Base-by-base conservation (phyloP, 495 filamentous ascomycete genomes). In the Penicillium alfredii region DNA sequence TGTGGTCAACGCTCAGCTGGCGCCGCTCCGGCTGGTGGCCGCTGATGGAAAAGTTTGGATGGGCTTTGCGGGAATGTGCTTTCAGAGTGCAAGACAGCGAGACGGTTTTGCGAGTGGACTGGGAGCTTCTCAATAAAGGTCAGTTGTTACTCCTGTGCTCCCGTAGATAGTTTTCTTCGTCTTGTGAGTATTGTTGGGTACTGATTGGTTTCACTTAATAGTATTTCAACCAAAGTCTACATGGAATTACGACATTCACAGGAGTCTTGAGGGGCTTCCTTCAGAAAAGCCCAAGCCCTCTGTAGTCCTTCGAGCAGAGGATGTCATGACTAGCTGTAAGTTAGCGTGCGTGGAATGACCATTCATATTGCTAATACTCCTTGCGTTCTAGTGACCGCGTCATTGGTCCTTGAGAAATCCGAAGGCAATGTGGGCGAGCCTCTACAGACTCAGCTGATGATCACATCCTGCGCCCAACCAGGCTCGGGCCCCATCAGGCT, bases 391-490 rank as follows among this genome's bases (percentile, higher is more conserved):
- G 66, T 96, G 13, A 73, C 74, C 6, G 68, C 81, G 3, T 76
- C 79, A 6, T 86, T 89, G 51, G 65, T 81, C 1, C 97, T 97
- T 54, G 72, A 73, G 45, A 69, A 72, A 24, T 61, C 74, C 2
- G 81, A 89, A 56, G 86, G 84, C 7, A 84, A 93, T 48, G 92
- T 93, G 23, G 88, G 89, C 11, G 85, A 95, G 44, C 69, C 71
- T 30, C 64, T 86, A 37, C 63, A 63, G 14, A 77, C 75, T n/a
- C 89, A 97, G 48, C 68, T 96, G 15, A 58, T 70, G 15, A 66
- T 97, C 17, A 71, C 63, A 10, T 96, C 88, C 1, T 75, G 66
- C 38, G 81, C 89, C 8, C 76, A 84, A 11, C 44, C 47, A 8
- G 66, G 58, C 15, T 80, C 83, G 2, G 64, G 66, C 4, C 81